Conservation (phyloP, 139 green algal genomes). For the Mesotaenium endlicherianum region DNA sequence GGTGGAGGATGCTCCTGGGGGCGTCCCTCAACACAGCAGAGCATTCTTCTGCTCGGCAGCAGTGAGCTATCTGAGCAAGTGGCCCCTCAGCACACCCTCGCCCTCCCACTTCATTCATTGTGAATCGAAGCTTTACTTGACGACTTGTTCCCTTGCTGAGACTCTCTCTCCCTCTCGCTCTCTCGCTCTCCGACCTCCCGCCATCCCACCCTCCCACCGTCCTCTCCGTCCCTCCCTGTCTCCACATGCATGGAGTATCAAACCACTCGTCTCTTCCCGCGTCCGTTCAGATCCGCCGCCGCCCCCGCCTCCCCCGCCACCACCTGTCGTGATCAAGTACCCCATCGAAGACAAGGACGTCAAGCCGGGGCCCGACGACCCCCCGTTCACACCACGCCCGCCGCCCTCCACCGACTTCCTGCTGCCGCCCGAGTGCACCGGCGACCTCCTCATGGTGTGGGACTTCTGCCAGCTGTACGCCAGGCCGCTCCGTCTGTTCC, state of each 20-base stretch:
- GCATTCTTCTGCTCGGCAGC: too few relatives aligned
- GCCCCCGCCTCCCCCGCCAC: neutral
- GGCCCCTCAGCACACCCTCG: too few relatives aligned
- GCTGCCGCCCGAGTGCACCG: conserved; percentile 4
- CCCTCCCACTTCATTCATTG: too few relatives aligned
- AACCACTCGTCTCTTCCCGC: neutral
- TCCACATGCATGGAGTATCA: too few relatives aligned
- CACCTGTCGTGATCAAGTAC: conserved; percentile 18
- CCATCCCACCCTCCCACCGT: neutral
- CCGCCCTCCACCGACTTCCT: conserved; percentile 32
- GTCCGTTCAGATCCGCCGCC: too few relatives aligned
- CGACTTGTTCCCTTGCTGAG: too few relatives aligned
- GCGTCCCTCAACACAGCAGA: too few relatives aligned
- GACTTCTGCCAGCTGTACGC: conserved; percentile 28
- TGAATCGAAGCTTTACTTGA: too few relatives aligned
- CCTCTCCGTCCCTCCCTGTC: neutral
- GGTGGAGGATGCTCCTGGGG: too few relatives aligned
- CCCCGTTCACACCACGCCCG: neutral
- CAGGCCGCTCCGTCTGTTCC: conserved; percentile 17
- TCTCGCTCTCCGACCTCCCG: neutral
- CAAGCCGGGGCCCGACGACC: neutral
- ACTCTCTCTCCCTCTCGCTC: neutral
- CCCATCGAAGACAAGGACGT: conserved; percentile 35
- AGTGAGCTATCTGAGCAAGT: too few relatives aligned
- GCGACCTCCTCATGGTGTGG: conserved; percentile 28